Evolutionary conservation across 1,284 basidiomycete genomes (phyloP), one percentile per base, ranked within the genome.

Genomic region (Cutaneotrichosporon cyanovorans): DNA sequence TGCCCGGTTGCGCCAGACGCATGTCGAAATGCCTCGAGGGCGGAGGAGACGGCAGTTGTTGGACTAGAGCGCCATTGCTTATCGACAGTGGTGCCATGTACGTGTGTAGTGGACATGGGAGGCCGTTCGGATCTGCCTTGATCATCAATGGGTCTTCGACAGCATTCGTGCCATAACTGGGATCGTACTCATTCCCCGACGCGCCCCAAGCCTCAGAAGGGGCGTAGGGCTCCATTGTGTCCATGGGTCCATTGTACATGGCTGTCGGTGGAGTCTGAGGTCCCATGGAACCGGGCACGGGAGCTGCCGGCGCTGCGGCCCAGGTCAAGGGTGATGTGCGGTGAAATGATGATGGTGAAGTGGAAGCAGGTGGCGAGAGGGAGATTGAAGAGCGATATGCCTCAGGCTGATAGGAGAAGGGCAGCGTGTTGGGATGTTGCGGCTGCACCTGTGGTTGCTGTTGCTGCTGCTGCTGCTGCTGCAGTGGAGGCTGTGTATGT

Each of bases 1-100:
- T 50, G 5, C 65, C 65, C n/a, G 57, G 48, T 40, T 51, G 38
- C 5, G 66, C 65, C 53, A 69, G 62, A 30, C 60, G 55, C 66
- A 69, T 69, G 41, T 66, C 61, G 55, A 61, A 58, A 45, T 46
- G 46, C 35, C 48, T 54, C 2, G 48, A 48, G 2, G 48, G 42
- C 2, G 52, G 52, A 19, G 52, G 48, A 11, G 52, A 46, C 10
- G 39, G 46, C 4, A 37, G 36, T 7, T 28, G 41, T n/a, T 14
- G 16, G n/a, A 28, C 16, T 4, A 35, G 21, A 12, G 42, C 34
- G 31, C 16, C 32, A 21, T 28, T 21, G 32, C 39, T 38, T 22
- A 54, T 31, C 2, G 52, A 48, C 19, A 54, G 20, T 20, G 52
- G 45, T 18, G 48, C 48, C 46, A 54, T 51, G 33, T 40, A 44